Conservation (phyloP, 2,329 filamentous ascomycete genomes). For the Incumbomyces lentus region DNA sequence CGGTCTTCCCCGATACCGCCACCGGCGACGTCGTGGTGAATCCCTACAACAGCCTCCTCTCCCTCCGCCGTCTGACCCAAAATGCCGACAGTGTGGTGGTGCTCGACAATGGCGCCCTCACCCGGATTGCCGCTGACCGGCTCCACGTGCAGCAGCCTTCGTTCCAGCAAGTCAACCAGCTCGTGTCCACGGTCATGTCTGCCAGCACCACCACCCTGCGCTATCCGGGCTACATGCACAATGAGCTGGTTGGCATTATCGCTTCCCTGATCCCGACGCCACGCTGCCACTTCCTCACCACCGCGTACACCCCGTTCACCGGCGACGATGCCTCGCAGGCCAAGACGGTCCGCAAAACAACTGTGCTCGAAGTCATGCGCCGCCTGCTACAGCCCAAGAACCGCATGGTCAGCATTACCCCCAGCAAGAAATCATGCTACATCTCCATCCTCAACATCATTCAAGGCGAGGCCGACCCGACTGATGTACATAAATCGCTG, state of each 20-base stretch:
- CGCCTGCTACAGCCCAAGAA: conserved; percentile 94
- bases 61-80: conserved; percentile 82
- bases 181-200: conserved; percentile 97
- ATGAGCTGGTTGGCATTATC: conserved; percentile 93
- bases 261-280: conserved; percentile 93
- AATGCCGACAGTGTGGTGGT: conserved; percentile 98
- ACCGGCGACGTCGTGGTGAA: conserved; percentile 91
- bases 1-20: conserved; percentile 90
- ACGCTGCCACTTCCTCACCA: conserved; percentile 96
- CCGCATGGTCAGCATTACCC: conserved; percentile 93
- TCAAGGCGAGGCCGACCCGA: conserved; percentile 94
- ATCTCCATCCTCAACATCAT: conserved; percentile 99
- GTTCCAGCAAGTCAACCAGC: conserved; percentile 94
- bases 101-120: conserved; percentile 87
- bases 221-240: conserved; percentile 99
- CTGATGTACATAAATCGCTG: conserved; percentile 94
- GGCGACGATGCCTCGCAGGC: conserved; percentile 93
- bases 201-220: conserved; percentile 91
- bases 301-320: conserved; percentile 95
- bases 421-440: conserved; percentile 95
- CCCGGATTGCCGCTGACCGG: conserved; percentile 85
- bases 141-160: conserved; percentile 92
- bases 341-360: conserved; percentile 96
- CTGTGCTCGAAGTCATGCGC: conserved; percentile 94
- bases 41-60: conserved; percentile 91